Evolutionary conservation across 495 filamentous ascomycete genomes (phyloP).

Genomic region (Neurospora sublineolata): DNA sequence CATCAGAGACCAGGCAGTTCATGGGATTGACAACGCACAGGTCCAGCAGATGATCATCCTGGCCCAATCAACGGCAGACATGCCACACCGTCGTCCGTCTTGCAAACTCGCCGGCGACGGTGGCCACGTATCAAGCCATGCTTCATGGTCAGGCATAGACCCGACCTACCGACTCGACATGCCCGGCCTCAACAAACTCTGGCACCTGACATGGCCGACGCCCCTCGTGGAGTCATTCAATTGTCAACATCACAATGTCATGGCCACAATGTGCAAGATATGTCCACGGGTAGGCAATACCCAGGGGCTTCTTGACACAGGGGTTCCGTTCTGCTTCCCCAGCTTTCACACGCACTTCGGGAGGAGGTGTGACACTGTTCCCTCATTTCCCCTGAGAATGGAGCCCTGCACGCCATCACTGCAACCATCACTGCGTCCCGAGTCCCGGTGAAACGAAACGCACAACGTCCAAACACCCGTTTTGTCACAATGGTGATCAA

Average conservation of each 20-base stretch:
- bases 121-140: background rate
- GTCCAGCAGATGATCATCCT: background rate
- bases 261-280: background rate
- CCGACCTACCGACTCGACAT: background rate
- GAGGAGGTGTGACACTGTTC: background rate
- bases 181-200: background rate
- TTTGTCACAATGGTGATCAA: background rate
- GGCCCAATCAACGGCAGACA: background rate
- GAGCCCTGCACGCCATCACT: background rate
- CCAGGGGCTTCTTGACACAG: background rate
- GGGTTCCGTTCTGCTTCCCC: background rate
- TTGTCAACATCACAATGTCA: background rate
- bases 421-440: background rate
- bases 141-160: background rate
- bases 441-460: slow-evolving; percentile 6
- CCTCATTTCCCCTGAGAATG: background rate
- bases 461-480: background rate
- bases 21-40: background rate
- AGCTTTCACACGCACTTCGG: background rate
- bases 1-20: background rate
- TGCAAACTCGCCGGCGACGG: background rate
- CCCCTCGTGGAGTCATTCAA: background rate
- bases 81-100: background rate
- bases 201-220: background rate
- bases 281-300: background rate